These are phyloP conservation scores for Hibiscus mutabilis DNA, from an alignment of 345 rosid genomes.

Conservation along the genomic window DNA sequence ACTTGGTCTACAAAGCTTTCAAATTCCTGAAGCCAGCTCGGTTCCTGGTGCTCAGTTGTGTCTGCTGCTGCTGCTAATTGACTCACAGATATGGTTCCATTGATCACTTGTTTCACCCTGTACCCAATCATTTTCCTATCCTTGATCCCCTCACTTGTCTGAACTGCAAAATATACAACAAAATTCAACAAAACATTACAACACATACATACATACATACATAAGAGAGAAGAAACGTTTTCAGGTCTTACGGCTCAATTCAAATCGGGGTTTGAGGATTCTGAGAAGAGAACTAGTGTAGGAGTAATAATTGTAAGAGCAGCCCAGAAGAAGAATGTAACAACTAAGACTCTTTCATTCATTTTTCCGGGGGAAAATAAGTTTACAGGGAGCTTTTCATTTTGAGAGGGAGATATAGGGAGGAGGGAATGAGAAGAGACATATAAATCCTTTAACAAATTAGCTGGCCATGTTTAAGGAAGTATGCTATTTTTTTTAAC, in stretches of 20 bases:
- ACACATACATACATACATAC: no score
- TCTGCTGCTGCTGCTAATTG: no score
- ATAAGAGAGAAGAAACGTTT: background rate
- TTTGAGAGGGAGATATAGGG: background rate
- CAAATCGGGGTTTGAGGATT: slow-evolving; percentile 40
- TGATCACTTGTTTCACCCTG: no score
- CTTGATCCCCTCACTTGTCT: no score
- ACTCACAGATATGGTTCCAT: no score
- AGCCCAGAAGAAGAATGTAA: slow-evolving; percentile 93
- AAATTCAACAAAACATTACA: no score
- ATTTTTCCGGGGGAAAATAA: slow-evolving; percentile 16
- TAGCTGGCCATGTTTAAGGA: slow-evolving; percentile 50
- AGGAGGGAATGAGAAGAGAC: background rate
- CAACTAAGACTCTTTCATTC: slow-evolving; percentile 56
- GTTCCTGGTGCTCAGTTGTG: no score
- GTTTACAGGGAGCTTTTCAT: background rate
- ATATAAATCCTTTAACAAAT: slow-evolving; percentile 13
- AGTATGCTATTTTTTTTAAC: slow-evolving; percentile 7
- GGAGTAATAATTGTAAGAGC: slow-evolving; percentile 78
- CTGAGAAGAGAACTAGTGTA: slow-evolving; percentile 66
- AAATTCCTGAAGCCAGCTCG: no score
- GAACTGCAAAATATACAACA: no score
- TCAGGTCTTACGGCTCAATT: slow-evolving; percentile 25
- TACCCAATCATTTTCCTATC: no score
- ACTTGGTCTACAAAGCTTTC: no score